Base-by-base conservation (phyloP, 2,329 filamentous ascomycete genomes). In the Monascus ruber region DNA sequence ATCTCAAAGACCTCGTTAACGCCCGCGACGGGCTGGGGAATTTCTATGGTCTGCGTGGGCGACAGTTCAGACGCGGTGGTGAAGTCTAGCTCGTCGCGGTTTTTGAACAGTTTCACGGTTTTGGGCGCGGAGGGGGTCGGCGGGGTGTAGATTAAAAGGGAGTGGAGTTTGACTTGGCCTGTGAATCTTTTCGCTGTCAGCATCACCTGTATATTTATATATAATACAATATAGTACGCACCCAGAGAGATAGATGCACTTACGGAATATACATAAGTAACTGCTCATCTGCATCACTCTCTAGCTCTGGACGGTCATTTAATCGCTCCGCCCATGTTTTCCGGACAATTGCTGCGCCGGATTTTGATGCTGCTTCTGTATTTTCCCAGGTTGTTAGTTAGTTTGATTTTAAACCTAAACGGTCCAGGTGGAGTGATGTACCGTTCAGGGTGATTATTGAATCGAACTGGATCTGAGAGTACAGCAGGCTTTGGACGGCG, bases 311-410 rank as follows among this genome's bases (percentile, higher is more conserved):
- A 51, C 77, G 67, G 3, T 73, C 61, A 10, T 77, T 63, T 43
- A 95, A 62, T 40, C 91, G 72, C 63, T 96, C 81, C 5, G 76
- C 74, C 88, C 88, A 98, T 40, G 87, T 85, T 72, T 98, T 98
- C 65, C 86, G 79, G 29, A 93, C 77, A 26, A 96, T 74, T 1
- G 75, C 76, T 49, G 76, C 75, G 11, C 88, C 91, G 1, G 79
- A 74, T 42, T 79, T 76, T 5, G 77, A 66, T 9, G 65, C 60
- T 7, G 77, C 71, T 65, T 96, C 60, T 63, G 38, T 26, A 37
- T 36, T 24, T 31, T 17, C 28, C 33, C 11, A 39, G 26, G 8
- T 31, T n/a, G 24, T 44, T 35, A 47, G 40, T 27, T 38, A 17
- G 17, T 17, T 17, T 17, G 2, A 17, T 17, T 17, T 17, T 17